Conservation (phyloP, 1,139 yeast genomes). For the Lodderomyces margitis region DNA sequence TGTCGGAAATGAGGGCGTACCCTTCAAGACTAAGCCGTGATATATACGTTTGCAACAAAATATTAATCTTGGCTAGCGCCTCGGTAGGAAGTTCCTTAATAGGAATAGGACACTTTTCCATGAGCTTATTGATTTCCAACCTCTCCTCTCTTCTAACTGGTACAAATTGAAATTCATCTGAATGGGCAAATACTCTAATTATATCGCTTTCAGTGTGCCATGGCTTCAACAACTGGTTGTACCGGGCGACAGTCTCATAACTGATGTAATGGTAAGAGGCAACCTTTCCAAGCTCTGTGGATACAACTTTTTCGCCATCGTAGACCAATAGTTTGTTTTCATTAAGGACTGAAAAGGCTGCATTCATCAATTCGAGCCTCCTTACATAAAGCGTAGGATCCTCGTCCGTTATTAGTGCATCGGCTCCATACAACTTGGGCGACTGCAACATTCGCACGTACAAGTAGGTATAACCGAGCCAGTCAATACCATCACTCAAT, state of each 20-base stretch:
- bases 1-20: conserved; percentile 88
- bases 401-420: conserved; percentile 50
- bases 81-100: conserved; percentile 70
- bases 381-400: conserved; percentile 36
- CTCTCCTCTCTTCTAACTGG: conserved; percentile 88
- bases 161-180: conserved; percentile 82
- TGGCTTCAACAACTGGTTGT: conserved; percentile 60
- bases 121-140: conserved; percentile 66
- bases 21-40: conserved; percentile 78
- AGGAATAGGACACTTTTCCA: conserved; percentile 83
- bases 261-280: conserved; percentile 86
- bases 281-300: conserved; percentile 82
- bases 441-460: conserved; percentile 76
- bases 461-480: conserved; percentile 81
- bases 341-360: conserved; percentile 64
- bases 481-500: conserved; percentile 65
- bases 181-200: conserved; percentile 69
- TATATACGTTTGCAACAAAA: conserved; percentile 80
- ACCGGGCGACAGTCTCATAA: conserved; percentile 65
- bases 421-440: conserved; percentile 60
- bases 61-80: conserved; percentile 75
- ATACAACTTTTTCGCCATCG: conserved; percentile 34
- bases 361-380: conserved; percentile 67
- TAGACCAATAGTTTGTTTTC: conserved; percentile 60
- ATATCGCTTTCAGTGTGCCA: conserved; percentile 71